phyloP scores from a whole-genome alignment of 2,329 filamentous ascomycete genomes.

The Trichoderma sp. region DNA sequence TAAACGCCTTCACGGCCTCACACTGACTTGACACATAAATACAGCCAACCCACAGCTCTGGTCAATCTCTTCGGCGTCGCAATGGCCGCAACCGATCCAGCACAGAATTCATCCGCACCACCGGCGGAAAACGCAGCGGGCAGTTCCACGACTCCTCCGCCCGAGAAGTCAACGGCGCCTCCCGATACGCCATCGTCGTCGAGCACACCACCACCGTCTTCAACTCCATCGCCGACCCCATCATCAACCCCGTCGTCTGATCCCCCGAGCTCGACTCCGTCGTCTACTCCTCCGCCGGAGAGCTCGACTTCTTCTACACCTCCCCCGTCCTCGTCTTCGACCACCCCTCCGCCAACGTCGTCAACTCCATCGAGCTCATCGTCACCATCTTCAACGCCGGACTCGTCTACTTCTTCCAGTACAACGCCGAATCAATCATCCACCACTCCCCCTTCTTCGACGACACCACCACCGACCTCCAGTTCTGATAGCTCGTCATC shows the following conservation, averaged over 20 bases:
- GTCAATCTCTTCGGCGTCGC: constrained; percentile 33
- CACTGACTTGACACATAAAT: constrained; percentile 43
- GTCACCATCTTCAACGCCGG: constrained; percentile 17
- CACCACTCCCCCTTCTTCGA: background rate
- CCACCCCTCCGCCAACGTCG: constrained; percentile 24
- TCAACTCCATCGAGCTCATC: constrained; percentile 27
- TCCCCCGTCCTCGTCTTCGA: constrained; percentile 17
- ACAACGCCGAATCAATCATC: constrained; percentile 19
- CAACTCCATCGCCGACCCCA: constrained; percentile 3
- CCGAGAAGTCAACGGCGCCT: background rate
- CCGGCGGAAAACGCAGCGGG: constrained; percentile 34
- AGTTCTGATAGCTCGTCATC: background rate
- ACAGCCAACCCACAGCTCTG: constrained; percentile 36
- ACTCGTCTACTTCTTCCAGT: background rate
- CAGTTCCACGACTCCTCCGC: constrained; percentile 26
- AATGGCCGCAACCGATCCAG: constrained; percentile 39
- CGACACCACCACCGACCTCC: background rate
- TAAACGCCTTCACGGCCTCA: constrained; percentile 26
- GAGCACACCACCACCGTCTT: constrained; percentile 4
- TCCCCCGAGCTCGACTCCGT: background rate
- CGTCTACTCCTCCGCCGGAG: constrained; percentile 12
- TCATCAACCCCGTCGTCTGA: constrained; percentile 1
- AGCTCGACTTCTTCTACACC: background rate
- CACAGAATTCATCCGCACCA: background rate
- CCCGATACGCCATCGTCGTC: constrained; percentile 30